Conservation (phyloP, 805 yeast species). For the Babjeviella inositovora region DNA sequence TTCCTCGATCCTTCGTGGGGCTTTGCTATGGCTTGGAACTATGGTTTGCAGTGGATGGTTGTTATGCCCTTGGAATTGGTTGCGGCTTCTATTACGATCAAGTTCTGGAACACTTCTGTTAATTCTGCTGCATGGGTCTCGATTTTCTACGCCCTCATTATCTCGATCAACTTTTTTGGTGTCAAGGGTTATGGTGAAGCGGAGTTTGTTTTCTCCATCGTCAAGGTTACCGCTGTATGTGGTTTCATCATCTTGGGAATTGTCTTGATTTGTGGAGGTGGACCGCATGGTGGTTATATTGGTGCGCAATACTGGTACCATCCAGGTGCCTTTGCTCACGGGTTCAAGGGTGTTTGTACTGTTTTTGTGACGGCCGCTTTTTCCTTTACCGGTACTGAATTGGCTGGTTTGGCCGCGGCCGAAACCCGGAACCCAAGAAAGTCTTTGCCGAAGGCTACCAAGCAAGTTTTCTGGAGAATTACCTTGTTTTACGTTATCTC, state of each 20-base stretch:
- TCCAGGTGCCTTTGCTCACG: constrained; percentile 50
- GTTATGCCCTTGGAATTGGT: constrained; percentile 33
- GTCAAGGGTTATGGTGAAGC: constrained; percentile 53
- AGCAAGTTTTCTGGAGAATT: constrained; percentile 39
- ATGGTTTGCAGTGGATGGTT: constrained; percentile 34
- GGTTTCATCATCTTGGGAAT: constrained; percentile 50
- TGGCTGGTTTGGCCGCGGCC: constrained; percentile 42
- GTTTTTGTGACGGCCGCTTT: constrained; percentile 42
- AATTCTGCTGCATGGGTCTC: constrained; percentile 43
- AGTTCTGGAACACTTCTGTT: constrained; percentile 28
- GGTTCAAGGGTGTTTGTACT: constrained; percentile 36
- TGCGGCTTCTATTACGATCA: constrained; percentile 36
- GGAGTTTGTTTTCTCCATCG: constrained; percentile 40
- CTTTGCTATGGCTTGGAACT: constrained; percentile 45
- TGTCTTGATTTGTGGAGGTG: constrained; percentile 39
- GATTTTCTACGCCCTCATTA: constrained; percentile 34
- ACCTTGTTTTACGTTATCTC: constrained; percentile 30
- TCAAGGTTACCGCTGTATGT: constrained; percentile 39
- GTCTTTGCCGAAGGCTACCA: constrained; percentile 39
- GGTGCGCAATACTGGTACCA: constrained; percentile 45
- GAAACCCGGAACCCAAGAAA: constrained; percentile 37
- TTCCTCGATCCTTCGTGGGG: constrained; percentile 49
- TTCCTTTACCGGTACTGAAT: constrained; percentile 47
- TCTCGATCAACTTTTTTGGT: constrained; percentile 33
- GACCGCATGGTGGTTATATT: constrained; percentile 29